A percentile compares a stretch with the other conserved stretches of the same genome.
Conservation (phyloP, 345 rosid genomes). For the Populus euphratica region DNA sequence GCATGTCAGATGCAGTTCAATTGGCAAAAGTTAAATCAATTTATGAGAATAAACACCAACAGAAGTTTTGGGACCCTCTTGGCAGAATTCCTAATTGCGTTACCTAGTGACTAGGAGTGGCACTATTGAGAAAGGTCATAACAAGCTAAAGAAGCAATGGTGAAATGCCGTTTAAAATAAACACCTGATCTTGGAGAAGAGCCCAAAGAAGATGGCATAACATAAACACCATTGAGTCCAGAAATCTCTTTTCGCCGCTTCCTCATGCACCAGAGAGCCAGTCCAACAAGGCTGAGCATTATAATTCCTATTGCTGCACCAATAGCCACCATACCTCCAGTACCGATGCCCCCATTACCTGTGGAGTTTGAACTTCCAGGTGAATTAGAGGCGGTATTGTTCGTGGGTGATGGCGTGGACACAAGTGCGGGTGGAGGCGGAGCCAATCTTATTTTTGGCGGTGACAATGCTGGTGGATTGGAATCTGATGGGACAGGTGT, state of each 20-base stretch:
- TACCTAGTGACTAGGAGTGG: not conserved
- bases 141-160: conserved; percentile 3
- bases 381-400: conserved; percentile 30
- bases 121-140: not conserved
- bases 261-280: conserved; percentile 53
- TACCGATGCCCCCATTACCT: conserved; percentile 31
- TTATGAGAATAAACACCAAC: not conserved
- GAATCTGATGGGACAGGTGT: conserved; percentile 41
- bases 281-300: conserved; percentile 53
- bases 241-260: conserved; percentile 50
- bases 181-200: conserved; percentile 73
- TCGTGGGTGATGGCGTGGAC: conserved; percentile 24
- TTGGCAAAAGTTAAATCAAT: not conserved
- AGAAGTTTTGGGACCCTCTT: not conserved
- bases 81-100: not conserved
- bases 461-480: conserved; percentile 29
- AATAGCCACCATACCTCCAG: conserved; percentile 47
- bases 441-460: conserved; percentile 32
- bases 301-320: conserved; percentile 48
- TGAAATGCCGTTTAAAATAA: not conserved
- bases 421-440: conserved; percentile 36
- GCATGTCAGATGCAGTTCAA: not conserved
- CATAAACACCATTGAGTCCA: conserved; percentile 50
- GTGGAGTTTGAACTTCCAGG: conserved; percentile 29
- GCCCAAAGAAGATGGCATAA: conserved; percentile 56